Percentiles rank a stretch among this genome's conserved stretches.
Conservation (phyloP, 352 stramenopile species). For the Globisporangium cederbergense region DNA sequence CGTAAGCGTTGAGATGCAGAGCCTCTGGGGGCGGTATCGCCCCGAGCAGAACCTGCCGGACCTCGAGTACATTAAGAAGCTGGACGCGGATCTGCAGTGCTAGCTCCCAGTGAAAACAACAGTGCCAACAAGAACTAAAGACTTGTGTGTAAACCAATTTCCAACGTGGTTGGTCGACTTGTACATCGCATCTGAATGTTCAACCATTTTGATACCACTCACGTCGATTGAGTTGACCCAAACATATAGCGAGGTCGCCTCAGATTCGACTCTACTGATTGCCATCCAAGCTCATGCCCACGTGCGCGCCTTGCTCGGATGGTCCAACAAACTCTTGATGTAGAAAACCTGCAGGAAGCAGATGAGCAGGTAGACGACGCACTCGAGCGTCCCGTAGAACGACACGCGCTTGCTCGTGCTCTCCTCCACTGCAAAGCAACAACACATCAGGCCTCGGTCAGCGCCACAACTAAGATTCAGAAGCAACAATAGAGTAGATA, state of each 20-base stretch:
- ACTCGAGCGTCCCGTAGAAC: conserved; percentile 73
- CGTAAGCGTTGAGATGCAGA: conserved; percentile 42
- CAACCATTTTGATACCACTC: neutral
- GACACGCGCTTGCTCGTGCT: conserved; percentile 73
- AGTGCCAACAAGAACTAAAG: neutral
- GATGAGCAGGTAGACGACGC: conserved; percentile 61
- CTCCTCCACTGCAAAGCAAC: conserved; percentile 48
- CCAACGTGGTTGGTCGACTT: neutral
- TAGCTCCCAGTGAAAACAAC: conserved; percentile 13
- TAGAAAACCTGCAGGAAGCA: conserved; percentile 76
- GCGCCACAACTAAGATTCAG: too few relatives aligned
- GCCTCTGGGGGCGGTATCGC: conserved; percentile 51
- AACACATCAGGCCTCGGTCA: too few relatives aligned
- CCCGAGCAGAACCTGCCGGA: conserved; percentile 55
- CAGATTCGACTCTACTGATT: neutral
- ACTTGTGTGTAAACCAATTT: neutral
- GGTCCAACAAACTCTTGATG: conserved; percentile 72
- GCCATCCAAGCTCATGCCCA: conserved; percentile 29
- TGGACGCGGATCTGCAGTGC: conserved; percentile 50
- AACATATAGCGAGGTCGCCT: neutral
- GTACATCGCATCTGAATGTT: neutral
- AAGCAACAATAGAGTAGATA: neutral
- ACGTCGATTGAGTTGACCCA: neutral
- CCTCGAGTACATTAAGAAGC: conserved; percentile 51
- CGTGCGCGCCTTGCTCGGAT: conserved; percentile 39